Conservation (phyloP, 2,329 filamentous ascomycete genomes). For the Ceratocystis diversiconidia region DNA sequence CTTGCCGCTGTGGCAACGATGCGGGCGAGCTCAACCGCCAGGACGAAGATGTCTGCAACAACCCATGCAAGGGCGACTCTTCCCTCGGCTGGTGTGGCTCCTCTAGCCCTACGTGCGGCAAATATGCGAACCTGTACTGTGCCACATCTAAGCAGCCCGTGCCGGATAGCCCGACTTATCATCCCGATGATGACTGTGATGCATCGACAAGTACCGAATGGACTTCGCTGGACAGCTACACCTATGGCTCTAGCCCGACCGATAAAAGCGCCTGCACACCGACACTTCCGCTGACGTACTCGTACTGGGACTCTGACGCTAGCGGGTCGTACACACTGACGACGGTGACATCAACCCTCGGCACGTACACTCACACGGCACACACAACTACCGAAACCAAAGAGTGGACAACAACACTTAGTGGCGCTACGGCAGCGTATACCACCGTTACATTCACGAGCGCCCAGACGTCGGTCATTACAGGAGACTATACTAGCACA, state of each 20-base stretch:
- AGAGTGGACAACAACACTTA: conserved; percentile 17
- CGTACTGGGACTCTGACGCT: neutral
- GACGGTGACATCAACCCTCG: conserved; percentile 14
- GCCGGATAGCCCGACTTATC: neutral
- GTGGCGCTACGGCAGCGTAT: conserved; percentile 12
- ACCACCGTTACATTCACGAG: conserved; percentile 16
- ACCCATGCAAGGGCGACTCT: conserved; percentile 17
- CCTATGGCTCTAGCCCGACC: conserved; percentile 1
- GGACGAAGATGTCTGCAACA: conserved; percentile 17
- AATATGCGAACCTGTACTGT: conserved; percentile 18
- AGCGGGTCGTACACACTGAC: conserved; percentile 8
- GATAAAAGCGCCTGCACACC: neutral
- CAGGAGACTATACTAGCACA: conserved; percentile 13
- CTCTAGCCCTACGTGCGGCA: conserved; percentile 8
- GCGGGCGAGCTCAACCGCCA: conserved; percentile 15
- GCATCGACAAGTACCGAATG: neutral
- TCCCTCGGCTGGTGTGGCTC: conserved; percentile 17
- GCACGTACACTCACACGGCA: conserved; percentile 12
- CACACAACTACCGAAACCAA: conserved; percentile 9
- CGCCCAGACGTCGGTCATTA: conserved; percentile 6
- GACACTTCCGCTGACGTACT: neutral
- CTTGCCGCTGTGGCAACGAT: conserved; percentile 18
- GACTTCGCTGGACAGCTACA: conserved; percentile 8
- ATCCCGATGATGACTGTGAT: neutral
- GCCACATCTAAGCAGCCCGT: conserved; percentile 5